Conservation (phyloP, 495 filamentous ascomycete genomes). For the Entonaema liquescens region DNA sequence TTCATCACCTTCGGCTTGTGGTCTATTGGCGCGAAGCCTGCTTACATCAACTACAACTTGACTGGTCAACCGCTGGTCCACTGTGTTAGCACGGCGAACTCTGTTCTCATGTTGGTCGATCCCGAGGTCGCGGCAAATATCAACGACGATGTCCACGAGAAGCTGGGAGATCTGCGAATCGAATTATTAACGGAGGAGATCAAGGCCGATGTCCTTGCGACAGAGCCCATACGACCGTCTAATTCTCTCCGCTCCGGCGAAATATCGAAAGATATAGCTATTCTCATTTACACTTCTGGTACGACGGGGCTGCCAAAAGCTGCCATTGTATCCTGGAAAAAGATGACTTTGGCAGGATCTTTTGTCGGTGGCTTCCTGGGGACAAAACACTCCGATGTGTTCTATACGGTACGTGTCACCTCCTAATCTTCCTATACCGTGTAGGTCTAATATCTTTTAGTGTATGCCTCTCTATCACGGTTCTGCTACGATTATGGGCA, state of each 20-base stretch:
- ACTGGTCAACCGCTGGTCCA: constrained; percentile 78
- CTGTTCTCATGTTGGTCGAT: constrained; percentile 79
- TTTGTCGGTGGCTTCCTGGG: constrained; percentile 67
- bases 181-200: constrained; percentile 69
- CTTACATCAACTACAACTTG: constrained; percentile 95
- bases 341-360: constrained; percentile 60
- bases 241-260: constrained; percentile 66
- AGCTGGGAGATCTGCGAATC: constrained; percentile 61
- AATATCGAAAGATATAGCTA: constrained; percentile 66
- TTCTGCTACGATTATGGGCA: constrained; percentile 77
- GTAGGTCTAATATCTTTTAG: constrained; percentile 46
- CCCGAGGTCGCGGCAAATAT: constrained; percentile 65
- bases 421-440: background rate
- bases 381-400: constrained; percentile 68
- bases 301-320: constrained; percentile 94
- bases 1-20: constrained; percentile 89
- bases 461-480: constrained; percentile 97
- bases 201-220: constrained; percentile 67
- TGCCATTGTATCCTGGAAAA: constrained; percentile 83
- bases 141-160: constrained; percentile 55
- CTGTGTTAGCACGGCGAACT: constrained; percentile 74
- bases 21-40: constrained; percentile 88
- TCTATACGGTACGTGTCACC: constrained; percentile 74
- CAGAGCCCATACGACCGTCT: constrained; percentile 67
- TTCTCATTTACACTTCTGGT: constrained; percentile 86